These are phyloP conservation scores for Candida koratica DNA, from an alignment of 805 yeast species.

Conservation along the genomic window DNA sequence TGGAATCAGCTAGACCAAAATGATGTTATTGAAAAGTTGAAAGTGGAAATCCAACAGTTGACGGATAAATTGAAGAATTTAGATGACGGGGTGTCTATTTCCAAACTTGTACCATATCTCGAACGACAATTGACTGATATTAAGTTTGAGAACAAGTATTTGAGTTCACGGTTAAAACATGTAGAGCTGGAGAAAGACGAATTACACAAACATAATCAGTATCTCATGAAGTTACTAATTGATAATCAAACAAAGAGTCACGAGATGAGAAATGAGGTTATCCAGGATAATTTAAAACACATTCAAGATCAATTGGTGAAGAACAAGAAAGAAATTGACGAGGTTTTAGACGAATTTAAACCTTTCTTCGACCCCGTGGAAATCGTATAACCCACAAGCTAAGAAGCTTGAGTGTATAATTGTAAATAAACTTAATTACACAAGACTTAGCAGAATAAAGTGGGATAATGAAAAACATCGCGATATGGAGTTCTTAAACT, in stretches of 20 bases:
- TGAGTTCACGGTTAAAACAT: slow-evolving; percentile 16
- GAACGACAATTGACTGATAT: slow-evolving; percentile 28
- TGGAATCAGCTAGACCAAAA: slow-evolving; percentile 31
- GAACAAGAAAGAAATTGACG: slow-evolving; percentile 8
- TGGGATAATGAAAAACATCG: background rate
- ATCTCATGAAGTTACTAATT: slow-evolving; percentile 5
- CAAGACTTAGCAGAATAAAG: too few species aligned
- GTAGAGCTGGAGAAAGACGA: slow-evolving; percentile 11
- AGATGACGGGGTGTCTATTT: slow-evolving; percentile 15
- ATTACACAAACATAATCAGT: slow-evolving; percentile 11
- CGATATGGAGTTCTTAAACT: slow-evolving; percentile 40
- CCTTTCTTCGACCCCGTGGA: too few species aligned
- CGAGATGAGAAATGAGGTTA: background rate
- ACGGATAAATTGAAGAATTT: slow-evolving; percentile 21
- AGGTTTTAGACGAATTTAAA: slow-evolving; percentile 7
- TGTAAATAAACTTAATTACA: too few species aligned
- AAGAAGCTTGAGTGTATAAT: too few species aligned
- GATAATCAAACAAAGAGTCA: background rate
- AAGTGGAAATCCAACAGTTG: slow-evolving; percentile 29
- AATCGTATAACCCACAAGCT: too few species aligned
- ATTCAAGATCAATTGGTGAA: background rate
- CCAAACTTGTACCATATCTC: slow-evolving; percentile 27
- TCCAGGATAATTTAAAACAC: background rate
- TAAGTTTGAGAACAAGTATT: slow-evolving; percentile 33
- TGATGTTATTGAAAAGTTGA: slow-evolving; percentile 23